Conservation (phyloP, 768 basidiomycete genomes). For the Leccinum boreale region DNA sequence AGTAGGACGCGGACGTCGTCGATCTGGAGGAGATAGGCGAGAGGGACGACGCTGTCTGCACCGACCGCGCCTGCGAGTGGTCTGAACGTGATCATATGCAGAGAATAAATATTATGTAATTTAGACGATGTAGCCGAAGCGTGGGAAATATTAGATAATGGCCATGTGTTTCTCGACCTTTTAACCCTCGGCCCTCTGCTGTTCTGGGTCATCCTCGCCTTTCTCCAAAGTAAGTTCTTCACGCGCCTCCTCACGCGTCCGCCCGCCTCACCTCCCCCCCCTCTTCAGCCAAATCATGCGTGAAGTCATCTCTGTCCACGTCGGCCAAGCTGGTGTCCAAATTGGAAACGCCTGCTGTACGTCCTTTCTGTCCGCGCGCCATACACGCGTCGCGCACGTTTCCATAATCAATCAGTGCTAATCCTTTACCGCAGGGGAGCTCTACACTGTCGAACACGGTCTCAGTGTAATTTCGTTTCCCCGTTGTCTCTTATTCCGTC, state of each 20-base stretch:
- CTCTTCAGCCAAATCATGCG: constrained; percentile 53
- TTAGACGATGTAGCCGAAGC: constrained; percentile 11
- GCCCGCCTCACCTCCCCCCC: not conserved
- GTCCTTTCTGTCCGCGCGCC: constrained; percentile 32
- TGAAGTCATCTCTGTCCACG: constrained; percentile 98
- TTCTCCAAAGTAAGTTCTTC: constrained; percentile 25
- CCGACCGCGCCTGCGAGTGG: constrained; percentile 84
- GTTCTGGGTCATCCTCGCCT: constrained; percentile 29
- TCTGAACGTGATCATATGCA: constrained; percentile 87
- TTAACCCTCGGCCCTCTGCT: constrained; percentile 38
- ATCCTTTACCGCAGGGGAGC: constrained; percentile 68
- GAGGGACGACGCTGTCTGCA: constrained; percentile 56
- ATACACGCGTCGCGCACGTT: constrained; percentile 13
- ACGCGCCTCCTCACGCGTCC: constrained; percentile 30
- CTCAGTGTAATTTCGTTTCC: constrained; percentile 62
- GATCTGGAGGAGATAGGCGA: constrained; percentile 86
- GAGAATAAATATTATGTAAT: not conserved
- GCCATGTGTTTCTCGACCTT: constrained; percentile 36
- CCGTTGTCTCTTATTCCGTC: constrained; percentile 3
- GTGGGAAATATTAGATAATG: constrained; percentile 34
- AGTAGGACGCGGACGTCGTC: constrained; percentile 92
- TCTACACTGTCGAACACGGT: constrained; percentile 98
- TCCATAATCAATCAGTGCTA: constrained; percentile 8
- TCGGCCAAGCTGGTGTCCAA: constrained; percentile 98
- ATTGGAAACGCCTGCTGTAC: constrained; percentile 98